These are phyloP conservation scores for Trichoderma arundinaceum DNA, from an alignment of 2,329 filamentous ascomycete genomes.

Conservation along the genomic window DNA sequence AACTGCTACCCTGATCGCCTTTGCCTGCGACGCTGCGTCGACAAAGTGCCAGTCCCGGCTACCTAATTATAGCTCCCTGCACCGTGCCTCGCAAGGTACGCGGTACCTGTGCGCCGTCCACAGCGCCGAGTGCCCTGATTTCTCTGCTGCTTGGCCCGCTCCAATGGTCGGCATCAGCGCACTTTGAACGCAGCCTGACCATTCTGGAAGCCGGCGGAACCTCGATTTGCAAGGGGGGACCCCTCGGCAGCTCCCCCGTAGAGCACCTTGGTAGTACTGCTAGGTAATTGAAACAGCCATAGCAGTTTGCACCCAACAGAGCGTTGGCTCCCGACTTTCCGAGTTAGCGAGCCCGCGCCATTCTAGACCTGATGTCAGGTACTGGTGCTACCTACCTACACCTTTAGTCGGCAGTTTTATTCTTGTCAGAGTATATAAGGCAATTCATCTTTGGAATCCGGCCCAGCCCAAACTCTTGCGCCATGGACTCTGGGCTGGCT, in stretches of 20 bases:
- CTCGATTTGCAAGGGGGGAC: background rate
- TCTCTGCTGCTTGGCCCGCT: background rate
- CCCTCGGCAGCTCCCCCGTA: background rate
- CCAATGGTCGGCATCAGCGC: background rate
- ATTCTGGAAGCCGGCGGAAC: slow-evolving; percentile 21
- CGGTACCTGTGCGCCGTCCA: too few species aligned
- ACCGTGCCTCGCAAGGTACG: too few species aligned
- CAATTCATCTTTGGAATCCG: background rate
- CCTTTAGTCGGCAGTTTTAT: background rate
- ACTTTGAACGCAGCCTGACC: background rate
- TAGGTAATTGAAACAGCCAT: too few species aligned
- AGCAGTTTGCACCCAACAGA: too few species aligned
- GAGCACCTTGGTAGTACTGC: background rate
- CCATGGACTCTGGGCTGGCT: slow-evolving; percentile 12
- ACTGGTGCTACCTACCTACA: too few species aligned
- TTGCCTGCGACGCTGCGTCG: slow-evolving; percentile 13
- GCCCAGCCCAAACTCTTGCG: background rate
- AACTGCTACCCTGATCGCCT: slow-evolving; percentile 22
- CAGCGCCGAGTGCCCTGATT: background rate
- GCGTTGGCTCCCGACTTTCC: too few species aligned
- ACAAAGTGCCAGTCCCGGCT: background rate
- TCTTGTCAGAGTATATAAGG: too few species aligned
- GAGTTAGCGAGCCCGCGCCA: too few species aligned
- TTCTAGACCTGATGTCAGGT: too few species aligned
- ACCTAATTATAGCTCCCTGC: background rate